Evolutionary conservation across 768 basidiomycete species (phyloP).

Genomic region (Suillus occidentalis): DNA sequence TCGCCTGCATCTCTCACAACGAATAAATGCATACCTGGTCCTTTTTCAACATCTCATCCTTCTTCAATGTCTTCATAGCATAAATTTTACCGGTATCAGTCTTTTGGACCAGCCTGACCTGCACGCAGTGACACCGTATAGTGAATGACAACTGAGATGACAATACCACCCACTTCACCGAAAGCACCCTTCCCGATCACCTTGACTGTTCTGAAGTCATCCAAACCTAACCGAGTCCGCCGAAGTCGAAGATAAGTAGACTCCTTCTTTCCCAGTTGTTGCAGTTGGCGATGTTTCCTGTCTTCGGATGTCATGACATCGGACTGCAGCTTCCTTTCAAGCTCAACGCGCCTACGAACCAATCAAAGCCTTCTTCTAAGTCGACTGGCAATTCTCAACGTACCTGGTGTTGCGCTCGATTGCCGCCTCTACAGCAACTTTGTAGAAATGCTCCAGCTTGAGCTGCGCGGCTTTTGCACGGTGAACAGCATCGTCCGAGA

Average conservation of each 20-base stretch:
- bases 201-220: conserved; percentile 95
- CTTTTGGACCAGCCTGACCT: conserved; percentile 94
- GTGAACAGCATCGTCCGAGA: conserved; percentile 79
- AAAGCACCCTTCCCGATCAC: conserved; percentile 99
- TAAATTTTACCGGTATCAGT: conserved; percentile 97
- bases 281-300: conserved; percentile 80
- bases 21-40: conserved; percentile 69
- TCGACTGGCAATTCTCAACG: conserved; percentile 6
- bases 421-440: conserved; percentile 93
- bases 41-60: conserved; percentile 99
- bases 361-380: conserved; percentile 6
- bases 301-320: conserved; percentile 77
- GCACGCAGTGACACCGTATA: conserved; percentile 3
- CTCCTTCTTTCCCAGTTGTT: conserved; percentile 84
- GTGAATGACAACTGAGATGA: neutral
- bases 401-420: conserved; percentile 93
- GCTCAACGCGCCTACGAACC: conserved; percentile 71
- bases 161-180: conserved; percentile 69
- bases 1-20: conserved; percentile 1
- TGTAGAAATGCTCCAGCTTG: conserved; percentile 96
- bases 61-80: conserved; percentile 97
- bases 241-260: conserved; percentile 84
- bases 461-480: conserved; percentile 90
- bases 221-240: conserved; percentile 86
- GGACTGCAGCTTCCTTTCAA: conserved; percentile 75